These are phyloP conservation scores for Knufia petricola DNA, from an alignment of 2,329 filamentous ascomycete species.

Conservation along the genomic window DNA sequence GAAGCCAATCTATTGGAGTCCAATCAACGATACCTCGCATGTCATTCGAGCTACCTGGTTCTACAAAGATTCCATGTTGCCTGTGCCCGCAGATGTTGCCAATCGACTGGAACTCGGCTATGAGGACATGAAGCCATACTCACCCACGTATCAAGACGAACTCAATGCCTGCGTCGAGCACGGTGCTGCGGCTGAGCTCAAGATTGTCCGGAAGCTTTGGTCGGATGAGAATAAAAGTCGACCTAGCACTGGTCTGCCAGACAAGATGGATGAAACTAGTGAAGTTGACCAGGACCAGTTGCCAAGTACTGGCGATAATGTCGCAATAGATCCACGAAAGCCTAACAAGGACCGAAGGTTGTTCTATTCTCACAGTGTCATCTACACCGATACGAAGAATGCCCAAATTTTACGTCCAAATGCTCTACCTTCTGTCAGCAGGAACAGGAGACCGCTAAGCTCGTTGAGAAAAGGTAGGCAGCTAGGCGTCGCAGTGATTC, in stretches of 20 bases:
- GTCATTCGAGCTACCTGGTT: slow-evolving; percentile 92
- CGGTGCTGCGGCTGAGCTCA: slow-evolving; percentile 81
- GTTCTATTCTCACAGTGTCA: slow-evolving; percentile 69
- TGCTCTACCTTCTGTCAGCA: slow-evolving; percentile 73
- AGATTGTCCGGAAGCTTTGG: slow-evolving; percentile 78
- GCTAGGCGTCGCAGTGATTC: slow-evolving; percentile 77
- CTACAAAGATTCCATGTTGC: slow-evolving; percentile 89
- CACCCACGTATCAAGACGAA: slow-evolving; percentile 86
- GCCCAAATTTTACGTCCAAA: slow-evolving; percentile 83
- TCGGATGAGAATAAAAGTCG: slow-evolving; percentile 37
- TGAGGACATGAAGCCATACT: slow-evolving; percentile 75
- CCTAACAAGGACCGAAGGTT: slow-evolving; percentile 34
- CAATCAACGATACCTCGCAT: slow-evolving; percentile 74
- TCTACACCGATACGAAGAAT: slow-evolving; percentile 67
- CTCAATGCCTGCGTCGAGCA: slow-evolving; percentile 82
- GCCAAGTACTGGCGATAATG: slow-evolving; percentile 15
- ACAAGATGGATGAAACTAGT: slow-evolving; percentile 25
- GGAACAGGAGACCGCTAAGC: slow-evolving; percentile 67
- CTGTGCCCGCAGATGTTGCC: slow-evolving; percentile 72
- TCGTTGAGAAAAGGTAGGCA: slow-evolving; percentile 76
- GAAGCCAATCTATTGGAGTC: slow-evolving; percentile 97
- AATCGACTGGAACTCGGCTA: slow-evolving; percentile 93
- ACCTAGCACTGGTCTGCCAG: slow-evolving; percentile 31
- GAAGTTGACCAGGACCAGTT: slow-evolving; percentile 10
- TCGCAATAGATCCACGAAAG: slow-evolving; percentile 17